A percentile compares a stretch with the other conserved stretches of the same genome.
These are phyloP conservation scores for Paecilomyces dactylethromorphus DNA, from an alignment of 2,329 filamentous ascomycete genomes.

Conservation along the genomic window DNA sequence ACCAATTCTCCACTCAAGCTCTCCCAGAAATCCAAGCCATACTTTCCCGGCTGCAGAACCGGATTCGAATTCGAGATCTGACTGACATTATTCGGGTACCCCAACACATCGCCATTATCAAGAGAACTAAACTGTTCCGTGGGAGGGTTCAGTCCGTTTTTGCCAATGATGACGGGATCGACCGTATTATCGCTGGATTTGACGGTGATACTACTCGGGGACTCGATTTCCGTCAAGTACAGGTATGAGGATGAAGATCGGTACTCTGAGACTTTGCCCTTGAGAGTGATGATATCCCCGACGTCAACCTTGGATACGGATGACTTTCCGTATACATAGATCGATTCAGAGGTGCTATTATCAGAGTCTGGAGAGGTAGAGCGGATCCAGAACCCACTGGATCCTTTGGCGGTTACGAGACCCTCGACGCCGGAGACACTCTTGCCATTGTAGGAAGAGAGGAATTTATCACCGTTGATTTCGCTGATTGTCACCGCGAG, in stretches of 20 bases:
- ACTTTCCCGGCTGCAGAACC: constrained; percentile 52
- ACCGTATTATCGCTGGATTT: constrained; percentile 51
- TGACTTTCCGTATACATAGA: constrained; percentile 57
- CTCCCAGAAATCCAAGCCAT: constrained; percentile 70
- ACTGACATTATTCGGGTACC: constrained; percentile 55
- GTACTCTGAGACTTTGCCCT: constrained; percentile 56
- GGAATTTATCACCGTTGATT: constrained; percentile 60
- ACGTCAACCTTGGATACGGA: constrained; percentile 49
- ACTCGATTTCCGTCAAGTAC: constrained; percentile 58
- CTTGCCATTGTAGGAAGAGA: constrained; percentile 55
- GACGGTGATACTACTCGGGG: constrained; percentile 48
- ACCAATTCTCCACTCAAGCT: constrained; percentile 62
- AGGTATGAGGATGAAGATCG: constrained; percentile 52
- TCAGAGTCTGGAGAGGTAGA: constrained; percentile 53
- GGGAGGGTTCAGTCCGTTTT: constrained; percentile 51
- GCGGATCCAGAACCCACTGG: constrained; percentile 58
- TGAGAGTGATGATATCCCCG: constrained; percentile 57
- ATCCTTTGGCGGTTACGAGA: constrained; percentile 57
- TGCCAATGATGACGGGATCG: constrained; percentile 55
- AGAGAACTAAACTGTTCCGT: constrained; percentile 56
- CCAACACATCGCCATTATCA: constrained; percentile 60
- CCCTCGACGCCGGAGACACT: constrained; percentile 55
- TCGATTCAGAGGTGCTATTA: constrained; percentile 54
- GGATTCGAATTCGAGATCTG: constrained; percentile 56
- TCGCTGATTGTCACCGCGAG: constrained; percentile 48